Evolutionary conservation across 2,329 filamentous ascomycete genomes (phyloP).

Genomic region (Nannizziopsis barbatae): DNA sequence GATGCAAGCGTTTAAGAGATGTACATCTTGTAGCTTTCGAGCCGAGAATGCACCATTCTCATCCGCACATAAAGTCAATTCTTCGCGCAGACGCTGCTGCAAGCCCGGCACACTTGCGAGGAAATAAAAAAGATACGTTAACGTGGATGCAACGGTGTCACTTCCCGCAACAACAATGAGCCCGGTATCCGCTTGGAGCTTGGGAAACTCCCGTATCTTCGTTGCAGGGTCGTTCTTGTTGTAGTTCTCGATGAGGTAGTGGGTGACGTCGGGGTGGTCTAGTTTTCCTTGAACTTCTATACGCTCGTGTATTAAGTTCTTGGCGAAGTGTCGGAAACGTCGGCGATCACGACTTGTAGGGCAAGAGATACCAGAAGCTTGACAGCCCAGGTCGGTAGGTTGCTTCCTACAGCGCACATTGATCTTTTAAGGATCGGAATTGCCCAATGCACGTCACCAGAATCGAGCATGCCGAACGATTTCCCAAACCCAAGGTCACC

Average conservation of each 20-base stretch:
- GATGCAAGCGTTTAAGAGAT: constrained; percentile 24
- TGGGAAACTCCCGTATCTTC: neutral
- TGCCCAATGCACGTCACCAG: constrained; percentile 14
- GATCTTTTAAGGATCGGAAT: constrained; percentile 15
- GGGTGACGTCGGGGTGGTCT: neutral
- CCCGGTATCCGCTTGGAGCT: neutral
- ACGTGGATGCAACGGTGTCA: constrained; percentile 27
- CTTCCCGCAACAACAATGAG: constrained; percentile 16
- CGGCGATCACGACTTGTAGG: constrained; percentile 15
- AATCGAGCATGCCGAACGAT: constrained; percentile 27
- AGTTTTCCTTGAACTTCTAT: constrained; percentile 1
- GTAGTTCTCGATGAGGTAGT: neutral
- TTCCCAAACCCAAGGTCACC: constrained; percentile 30
- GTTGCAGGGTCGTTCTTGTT: neutral
- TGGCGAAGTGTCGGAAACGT: constrained; percentile 15
- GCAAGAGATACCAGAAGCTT: constrained; percentile 18
- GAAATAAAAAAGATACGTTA: constrained; percentile 25
- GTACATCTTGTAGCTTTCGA: constrained; percentile 19
- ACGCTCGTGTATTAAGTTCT: constrained; percentile 12
- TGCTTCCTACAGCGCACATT: constrained; percentile 14
- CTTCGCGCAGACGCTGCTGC: neutral
- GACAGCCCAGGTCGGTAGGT: constrained; percentile 12
- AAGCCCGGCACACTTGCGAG: constrained; percentile 18
- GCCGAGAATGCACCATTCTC: constrained; percentile 23
- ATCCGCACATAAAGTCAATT: constrained; percentile 19